Evolutionary conservation across 108 stramenopile species (phyloP).

Genomic region (Pelagomonas calceolata): DNA sequence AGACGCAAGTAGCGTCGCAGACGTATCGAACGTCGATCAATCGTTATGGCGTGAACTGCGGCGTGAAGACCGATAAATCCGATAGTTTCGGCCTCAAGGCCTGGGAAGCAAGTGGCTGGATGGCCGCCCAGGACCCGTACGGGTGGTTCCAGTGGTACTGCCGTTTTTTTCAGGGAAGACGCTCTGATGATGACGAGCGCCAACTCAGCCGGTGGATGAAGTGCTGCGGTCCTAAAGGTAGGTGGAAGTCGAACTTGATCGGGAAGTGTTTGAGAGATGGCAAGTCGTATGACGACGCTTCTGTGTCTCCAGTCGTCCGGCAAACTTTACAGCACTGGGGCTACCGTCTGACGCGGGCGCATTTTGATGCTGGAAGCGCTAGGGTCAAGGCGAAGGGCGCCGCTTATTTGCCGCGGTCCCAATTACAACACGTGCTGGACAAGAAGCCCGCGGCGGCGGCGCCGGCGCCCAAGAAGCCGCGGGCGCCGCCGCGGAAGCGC

Average conservation of each 20-base stretch:
- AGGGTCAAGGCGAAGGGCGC: constrained; percentile 29
- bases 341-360: constrained; percentile 62
- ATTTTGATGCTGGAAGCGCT: constrained; percentile 47
- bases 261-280: constrained; percentile 70
- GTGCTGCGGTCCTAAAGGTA: constrained; percentile 68
- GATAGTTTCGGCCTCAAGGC: constrained; percentile 11
- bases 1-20: constrained; percentile 46
- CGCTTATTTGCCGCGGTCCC: background rate
- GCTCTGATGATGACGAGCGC: constrained; percentile 41
- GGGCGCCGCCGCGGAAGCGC: no score
- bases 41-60: constrained; percentile 80
- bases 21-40: constrained; percentile 60
- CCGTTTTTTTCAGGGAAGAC: constrained; percentile 79
- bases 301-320: constrained; percentile 81
- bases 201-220: constrained; percentile 74
- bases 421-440: background rate
- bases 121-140: constrained; percentile 73
- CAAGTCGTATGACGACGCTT: constrained; percentile 34
- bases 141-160: constrained; percentile 99
- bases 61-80: constrained; percentile 73
- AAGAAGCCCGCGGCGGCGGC: background rate
- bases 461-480: background rate
- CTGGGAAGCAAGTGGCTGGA: constrained; percentile 82
- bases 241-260: constrained; percentile 80
- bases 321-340: constrained; percentile 94